These are phyloP conservation scores for Ascochyta lentis DNA, from an alignment of 2,329 filamentous ascomycete species.

Conservation along the genomic window DNA sequence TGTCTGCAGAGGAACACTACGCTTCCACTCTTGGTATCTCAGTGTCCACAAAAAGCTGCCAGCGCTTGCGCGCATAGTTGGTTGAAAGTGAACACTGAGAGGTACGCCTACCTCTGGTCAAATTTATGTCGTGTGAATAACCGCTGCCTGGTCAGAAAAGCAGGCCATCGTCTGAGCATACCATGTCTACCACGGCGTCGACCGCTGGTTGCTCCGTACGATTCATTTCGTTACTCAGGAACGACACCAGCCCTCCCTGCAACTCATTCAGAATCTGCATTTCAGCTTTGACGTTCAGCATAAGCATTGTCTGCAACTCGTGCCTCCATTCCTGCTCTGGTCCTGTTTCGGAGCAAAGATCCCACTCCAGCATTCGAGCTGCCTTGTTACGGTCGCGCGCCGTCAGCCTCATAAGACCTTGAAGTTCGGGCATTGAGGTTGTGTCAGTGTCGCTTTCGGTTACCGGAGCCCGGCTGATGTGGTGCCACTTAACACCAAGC, in stretches of 20 bases:
- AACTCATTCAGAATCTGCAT: constrained; percentile 71
- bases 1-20: neutral
- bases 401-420: constrained; percentile 60
- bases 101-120: neutral
- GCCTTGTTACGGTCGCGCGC: constrained; percentile 66
- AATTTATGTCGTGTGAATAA: neutral
- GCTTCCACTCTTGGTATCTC: neutral
- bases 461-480: constrained; percentile 30
- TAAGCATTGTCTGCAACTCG: constrained; percentile 75
- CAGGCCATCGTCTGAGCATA: constrained; percentile 34
- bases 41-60: neutral
- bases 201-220: constrained; percentile 8
- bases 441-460: constrained; percentile 21
- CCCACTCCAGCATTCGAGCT: constrained; percentile 57
- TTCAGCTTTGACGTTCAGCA: constrained; percentile 77
- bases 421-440: constrained; percentile 27
- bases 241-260: constrained; percentile 39
- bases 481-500: constrained; percentile 64
- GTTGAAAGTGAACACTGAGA: neutral
- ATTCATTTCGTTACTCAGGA: constrained; percentile 36
- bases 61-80: neutral
- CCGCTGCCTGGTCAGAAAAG: constrained; percentile 27
- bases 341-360: constrained; percentile 42
- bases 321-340: constrained; percentile 53
- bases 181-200: constrained; percentile 3